Percentiles rank a stretch among this genome's conserved stretches.
These are phyloP conservation scores for Linderniella brevidens DNA, from an alignment of 257 asterid species.

Conservation along the genomic window DNA sequence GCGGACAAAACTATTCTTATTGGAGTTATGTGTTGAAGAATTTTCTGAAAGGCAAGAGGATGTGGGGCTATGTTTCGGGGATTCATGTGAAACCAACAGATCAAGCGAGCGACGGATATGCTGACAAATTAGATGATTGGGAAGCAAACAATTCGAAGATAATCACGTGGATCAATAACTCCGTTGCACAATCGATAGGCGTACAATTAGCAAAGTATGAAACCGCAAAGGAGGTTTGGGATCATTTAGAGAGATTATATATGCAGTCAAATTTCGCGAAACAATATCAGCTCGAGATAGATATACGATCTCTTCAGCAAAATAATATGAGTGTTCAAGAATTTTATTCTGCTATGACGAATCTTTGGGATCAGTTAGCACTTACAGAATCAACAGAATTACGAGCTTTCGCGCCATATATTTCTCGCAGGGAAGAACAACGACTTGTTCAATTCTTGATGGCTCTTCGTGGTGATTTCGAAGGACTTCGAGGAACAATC, in stretches of 20 bases:
- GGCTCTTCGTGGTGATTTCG: constrained; percentile 11
- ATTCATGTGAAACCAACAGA: neutral
- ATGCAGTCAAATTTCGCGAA: too few species aligned
- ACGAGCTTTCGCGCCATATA: constrained; percentile 5
- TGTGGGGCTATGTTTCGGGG: neutral
- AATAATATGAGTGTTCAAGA: constrained; percentile 3
- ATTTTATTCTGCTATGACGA: constrained; percentile 2
- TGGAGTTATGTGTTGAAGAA: neutral
- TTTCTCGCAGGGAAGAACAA: constrained; percentile 1
- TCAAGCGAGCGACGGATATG: neutral
- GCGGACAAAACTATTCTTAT: neutral
- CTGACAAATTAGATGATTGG: neutral
- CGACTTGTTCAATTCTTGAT: constrained; percentile 4
- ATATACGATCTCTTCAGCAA: neutral
- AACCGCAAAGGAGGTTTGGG: too few species aligned
- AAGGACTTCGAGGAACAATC: neutral
- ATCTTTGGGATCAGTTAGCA: constrained; percentile 1
- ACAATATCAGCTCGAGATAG: too few species aligned
- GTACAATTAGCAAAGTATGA: too few species aligned
- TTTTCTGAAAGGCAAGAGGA: neutral
- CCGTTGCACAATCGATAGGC: neutral
- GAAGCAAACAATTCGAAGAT: constrained; percentile 1
- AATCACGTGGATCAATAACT: constrained; percentile 6
- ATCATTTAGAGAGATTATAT: too few species aligned
- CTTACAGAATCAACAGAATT: neutral